A percentile compares a stretch with the other conserved stretches of the same genome.
Evolutionary conservation across 2,329 filamentous ascomycete species (phyloP).

Genomic region (Fusarium camptoceras): DNA sequence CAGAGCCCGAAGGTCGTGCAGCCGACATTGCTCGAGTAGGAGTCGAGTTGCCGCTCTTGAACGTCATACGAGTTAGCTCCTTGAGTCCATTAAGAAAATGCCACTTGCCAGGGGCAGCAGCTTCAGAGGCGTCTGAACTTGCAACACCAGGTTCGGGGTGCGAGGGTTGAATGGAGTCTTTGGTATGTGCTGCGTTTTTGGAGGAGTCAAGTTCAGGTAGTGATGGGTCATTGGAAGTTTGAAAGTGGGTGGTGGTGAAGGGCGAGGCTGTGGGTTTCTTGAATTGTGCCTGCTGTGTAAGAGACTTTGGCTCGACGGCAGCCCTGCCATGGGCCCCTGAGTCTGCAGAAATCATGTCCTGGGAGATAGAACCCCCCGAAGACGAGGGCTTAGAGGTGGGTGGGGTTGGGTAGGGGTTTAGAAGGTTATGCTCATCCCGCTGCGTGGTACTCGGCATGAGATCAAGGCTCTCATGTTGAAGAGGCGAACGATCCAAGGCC

Average conservation of each 20-base stretch:
- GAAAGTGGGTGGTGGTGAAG: slow-evolving; percentile 47
- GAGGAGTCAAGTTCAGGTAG: slow-evolving; percentile 36
- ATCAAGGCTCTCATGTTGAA: slow-evolving; percentile 43
- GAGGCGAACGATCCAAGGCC: slow-evolving; percentile 39
- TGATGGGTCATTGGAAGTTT: slow-evolving; percentile 42
- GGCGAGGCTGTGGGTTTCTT: slow-evolving; percentile 41
- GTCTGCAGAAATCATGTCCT: slow-evolving; percentile 44
- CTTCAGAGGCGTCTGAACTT: slow-evolving; percentile 58
- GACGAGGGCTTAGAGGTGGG: slow-evolving; percentile 64
- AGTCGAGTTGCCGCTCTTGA: slow-evolving; percentile 93
- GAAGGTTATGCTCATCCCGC: slow-evolving; percentile 41
- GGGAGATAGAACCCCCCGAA: slow-evolving; percentile 48
- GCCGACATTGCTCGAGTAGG: slow-evolving; percentile 87
- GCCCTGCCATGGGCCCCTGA: slow-evolving; percentile 42
- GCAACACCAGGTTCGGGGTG: slow-evolving; percentile 60
- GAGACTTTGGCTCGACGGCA: slow-evolving; percentile 38
- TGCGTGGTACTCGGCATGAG: slow-evolving; percentile 40
- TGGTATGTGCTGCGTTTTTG: slow-evolving; percentile 33
- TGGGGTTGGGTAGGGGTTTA: slow-evolving; percentile 66
- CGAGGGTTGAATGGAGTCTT: slow-evolving; percentile 38
- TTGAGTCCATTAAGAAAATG: slow-evolving; percentile 76
- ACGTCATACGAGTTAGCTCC: slow-evolving; percentile 86
- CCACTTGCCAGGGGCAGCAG: slow-evolving; percentile 62
- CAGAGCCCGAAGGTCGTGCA: slow-evolving; percentile 64
- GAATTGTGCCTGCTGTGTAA: slow-evolving; percentile 35